Percentiles rank a stretch among this genome's conserved stretches.
Conservation (phyloP, 768 basidiomycete species). For the Russula earlei region DNA sequence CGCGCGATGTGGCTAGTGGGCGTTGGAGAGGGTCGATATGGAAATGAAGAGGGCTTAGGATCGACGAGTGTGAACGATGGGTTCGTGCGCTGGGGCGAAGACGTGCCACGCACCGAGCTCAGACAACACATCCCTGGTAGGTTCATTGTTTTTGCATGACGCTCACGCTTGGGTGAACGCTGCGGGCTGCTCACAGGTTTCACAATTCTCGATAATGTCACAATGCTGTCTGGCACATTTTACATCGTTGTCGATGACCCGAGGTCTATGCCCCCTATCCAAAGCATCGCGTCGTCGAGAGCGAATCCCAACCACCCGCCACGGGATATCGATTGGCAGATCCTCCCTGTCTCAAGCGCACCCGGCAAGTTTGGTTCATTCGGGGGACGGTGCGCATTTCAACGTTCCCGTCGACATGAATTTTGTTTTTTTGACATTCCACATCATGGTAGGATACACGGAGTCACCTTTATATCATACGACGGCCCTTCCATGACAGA, state of each 20-base stretch:
- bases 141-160: slow-evolving; percentile 5
- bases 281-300: slow-evolving; percentile 37
- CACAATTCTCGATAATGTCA: slow-evolving; percentile 76
- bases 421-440: too few species aligned
- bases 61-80: slow-evolving; percentile 40
- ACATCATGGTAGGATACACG: slow-evolving; percentile 41
- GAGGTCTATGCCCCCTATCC: slow-evolving; percentile 47
- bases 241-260: slow-evolving; percentile 66
- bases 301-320: slow-evolving; percentile 32
- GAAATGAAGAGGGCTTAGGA: slow-evolving; percentile 22
- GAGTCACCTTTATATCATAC: slow-evolving; percentile 46
- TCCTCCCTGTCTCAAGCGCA: slow-evolving; percentile 23
- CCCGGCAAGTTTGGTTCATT: slow-evolving; percentile 23
- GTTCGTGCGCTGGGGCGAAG: slow-evolving; percentile 44
- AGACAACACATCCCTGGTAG: slow-evolving; percentile 59
- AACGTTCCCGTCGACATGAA: too few species aligned
- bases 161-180: neutral
- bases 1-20: slow-evolving; percentile 18
- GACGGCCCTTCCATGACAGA: slow-evolving; percentile 30
- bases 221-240: slow-evolving; percentile 60
- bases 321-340: slow-evolving; percentile 47
- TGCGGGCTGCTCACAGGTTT: slow-evolving; percentile 42
- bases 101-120: slow-evolving; percentile 47
- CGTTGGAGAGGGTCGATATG: slow-evolving; percentile 21
- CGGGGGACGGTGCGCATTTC: slow-evolving; percentile 24